Evolutionary conservation across 257 asterid species (phyloP).

Genomic region (Przewalskia tangutica): DNA sequence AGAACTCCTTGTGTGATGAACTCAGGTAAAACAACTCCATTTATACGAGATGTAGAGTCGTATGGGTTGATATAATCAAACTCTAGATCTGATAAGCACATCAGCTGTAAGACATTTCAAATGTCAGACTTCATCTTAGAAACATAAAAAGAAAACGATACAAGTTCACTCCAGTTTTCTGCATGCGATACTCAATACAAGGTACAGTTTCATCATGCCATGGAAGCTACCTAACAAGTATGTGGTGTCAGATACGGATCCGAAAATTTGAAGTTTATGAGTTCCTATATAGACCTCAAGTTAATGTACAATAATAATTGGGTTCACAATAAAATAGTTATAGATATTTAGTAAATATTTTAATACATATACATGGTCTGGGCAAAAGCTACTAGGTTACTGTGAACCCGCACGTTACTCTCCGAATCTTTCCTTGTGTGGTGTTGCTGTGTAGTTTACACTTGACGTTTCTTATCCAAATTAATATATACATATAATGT

Average conservation of each 20-base stretch:
- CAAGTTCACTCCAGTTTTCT: background rate
- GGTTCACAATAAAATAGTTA: no score
- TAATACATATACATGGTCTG: no score
- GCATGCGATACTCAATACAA: background rate
- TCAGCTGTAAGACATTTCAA: slow-evolving; percentile 45
- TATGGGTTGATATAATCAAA: slow-evolving; percentile 84
- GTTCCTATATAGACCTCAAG: no score
- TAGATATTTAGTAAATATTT: no score
- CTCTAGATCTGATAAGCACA: slow-evolving; percentile 93
- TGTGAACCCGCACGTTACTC: no score
- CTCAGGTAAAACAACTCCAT: slow-evolving; percentile 68
- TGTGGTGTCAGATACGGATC: background rate
- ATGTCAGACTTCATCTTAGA: background rate
- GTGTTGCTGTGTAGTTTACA: no score
- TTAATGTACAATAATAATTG: no score
- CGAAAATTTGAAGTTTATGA: no score
- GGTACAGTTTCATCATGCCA: background rate
- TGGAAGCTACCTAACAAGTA: background rate
- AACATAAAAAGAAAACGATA: background rate
- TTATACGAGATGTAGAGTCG: slow-evolving; percentile 79
- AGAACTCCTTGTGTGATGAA: slow-evolving; percentile 73
- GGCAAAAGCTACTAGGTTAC: no score
- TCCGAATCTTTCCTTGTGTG: no score
- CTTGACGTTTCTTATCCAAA: no score
- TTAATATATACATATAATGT: no score